phyloP scores from a whole-genome alignment of 345 rosid species.

The Syzygium grande region DNA sequence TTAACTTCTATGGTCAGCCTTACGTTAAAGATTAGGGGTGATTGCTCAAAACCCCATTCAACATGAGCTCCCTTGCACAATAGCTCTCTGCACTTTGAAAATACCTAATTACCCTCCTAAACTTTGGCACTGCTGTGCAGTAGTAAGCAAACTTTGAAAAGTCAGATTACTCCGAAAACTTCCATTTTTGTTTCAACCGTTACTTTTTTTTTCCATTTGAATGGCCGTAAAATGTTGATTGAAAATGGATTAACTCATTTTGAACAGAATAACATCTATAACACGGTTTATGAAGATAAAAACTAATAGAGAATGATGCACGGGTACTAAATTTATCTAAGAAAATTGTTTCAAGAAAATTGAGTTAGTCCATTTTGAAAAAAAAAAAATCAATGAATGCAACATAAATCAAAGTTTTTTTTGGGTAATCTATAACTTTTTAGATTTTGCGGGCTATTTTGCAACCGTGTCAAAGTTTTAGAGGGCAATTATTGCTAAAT shows the following conservation, averaged over 20 bases:
- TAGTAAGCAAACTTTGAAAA: neutral
- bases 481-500: too few relatives aligned
- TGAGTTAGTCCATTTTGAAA: neutral
- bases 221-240: neutral
- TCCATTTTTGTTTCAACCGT: neutral
- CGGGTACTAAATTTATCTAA: too few relatives aligned
- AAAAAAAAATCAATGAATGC: too few relatives aligned
- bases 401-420: neutral
- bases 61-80: neutral
- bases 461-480: accelerated
- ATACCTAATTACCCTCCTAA: neutral
- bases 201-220: neutral
- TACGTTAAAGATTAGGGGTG: neutral
- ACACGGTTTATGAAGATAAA: neutral
- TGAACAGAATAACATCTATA: neutral
- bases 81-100: neutral
- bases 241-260: neutral
- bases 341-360: neutral
- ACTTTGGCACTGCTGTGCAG: neutral
- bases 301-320: neutral
- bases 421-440: neutral
- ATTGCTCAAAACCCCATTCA: neutral
- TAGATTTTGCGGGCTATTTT: too few relatives aligned
- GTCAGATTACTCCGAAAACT: neutral
- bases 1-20: neutral